phyloP scores from a whole-genome alignment of 305 asterid genomes.

The Fraxinus sp. region DNA sequence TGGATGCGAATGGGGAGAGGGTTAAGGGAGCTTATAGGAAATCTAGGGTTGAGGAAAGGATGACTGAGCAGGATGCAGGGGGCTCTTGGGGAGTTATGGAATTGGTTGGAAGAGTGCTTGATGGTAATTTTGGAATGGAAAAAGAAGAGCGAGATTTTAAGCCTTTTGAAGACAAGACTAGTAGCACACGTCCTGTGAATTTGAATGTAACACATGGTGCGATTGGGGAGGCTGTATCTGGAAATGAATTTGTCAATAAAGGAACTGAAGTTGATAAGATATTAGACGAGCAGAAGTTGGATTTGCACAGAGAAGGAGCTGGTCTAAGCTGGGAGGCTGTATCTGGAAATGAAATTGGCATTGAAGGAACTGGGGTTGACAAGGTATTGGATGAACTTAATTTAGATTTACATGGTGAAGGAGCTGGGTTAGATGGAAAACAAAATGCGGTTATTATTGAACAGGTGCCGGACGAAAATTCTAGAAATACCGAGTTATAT shows the following conservation, averaged over 20 bases:
- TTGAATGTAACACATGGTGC: background rate
- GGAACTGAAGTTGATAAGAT: background rate
- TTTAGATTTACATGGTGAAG: background rate
- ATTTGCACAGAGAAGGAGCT: background rate
- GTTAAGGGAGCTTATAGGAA: background rate
- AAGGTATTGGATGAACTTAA: background rate
- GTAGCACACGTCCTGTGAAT: background rate
- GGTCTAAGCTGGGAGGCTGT: background rate
- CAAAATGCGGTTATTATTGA: background rate
- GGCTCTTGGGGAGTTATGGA: constrained; percentile 5
- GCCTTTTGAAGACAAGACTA: background rate
- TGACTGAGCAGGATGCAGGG: background rate
- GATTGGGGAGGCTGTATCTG: background rate
- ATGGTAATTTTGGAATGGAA: constrained; percentile 3
- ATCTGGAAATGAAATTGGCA: background rate
- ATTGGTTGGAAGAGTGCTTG: constrained; percentile 1
- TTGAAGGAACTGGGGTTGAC: background rate
- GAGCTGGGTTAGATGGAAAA: background rate
- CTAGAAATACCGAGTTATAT: background rate
- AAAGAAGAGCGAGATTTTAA: constrained; percentile 2
- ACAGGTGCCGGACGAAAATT: constrained; percentile 1
- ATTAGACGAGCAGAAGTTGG: background rate
- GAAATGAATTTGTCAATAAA: background rate
- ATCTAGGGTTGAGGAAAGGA: background rate
- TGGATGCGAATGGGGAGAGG: background rate